Conservation (phyloP, 208 protist species). For the Trypanosoma caninum region DNA sequence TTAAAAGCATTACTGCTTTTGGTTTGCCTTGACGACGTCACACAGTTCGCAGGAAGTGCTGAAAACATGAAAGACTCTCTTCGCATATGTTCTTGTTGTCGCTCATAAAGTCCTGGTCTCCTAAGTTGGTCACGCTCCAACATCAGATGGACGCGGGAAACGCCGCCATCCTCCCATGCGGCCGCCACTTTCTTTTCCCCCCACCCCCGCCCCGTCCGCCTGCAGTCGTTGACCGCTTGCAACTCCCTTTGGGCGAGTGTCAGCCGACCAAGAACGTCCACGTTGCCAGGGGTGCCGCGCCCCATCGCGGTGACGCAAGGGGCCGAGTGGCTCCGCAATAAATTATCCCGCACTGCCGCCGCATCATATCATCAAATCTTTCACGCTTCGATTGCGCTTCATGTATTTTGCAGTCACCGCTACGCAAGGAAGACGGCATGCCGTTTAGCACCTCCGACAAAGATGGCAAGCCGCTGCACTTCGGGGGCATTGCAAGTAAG, state of each 20-base stretch:
- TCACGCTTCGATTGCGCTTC: not conserved
- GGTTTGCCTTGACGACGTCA: no score
- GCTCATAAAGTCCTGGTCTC: slow-evolving; percentile 21
- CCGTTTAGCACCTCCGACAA: not conserved
- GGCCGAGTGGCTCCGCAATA: slow-evolving; percentile 8
- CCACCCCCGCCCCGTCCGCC: slow-evolving; percentile 4
- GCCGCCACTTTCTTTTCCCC: not conserved
- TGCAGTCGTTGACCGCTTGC: slow-evolving; percentile 7
- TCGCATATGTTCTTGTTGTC: not conserved
- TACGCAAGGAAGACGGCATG: not conserved
- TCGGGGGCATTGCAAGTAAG: not conserved
- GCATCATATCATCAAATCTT: slow-evolving; percentile 18
- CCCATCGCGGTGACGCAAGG: slow-evolving; percentile 16
- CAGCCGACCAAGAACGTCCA: slow-evolving; percentile 22
- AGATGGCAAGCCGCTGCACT: not conserved
- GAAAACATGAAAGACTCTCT: no score
- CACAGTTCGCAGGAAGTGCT: no score
- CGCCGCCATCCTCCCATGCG: not conserved
- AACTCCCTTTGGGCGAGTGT: slow-evolving; percentile 11
- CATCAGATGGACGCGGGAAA: slow-evolving; percentile 10
- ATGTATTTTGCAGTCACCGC: not conserved
- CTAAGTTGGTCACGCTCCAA: slow-evolving; percentile 13
- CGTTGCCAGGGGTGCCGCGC: slow-evolving; percentile 2
- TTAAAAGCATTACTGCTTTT: no score
- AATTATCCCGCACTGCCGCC: slow-evolving; percentile 1